Conservation (phyloP, 441 rosid species). For the Melianthus villosus region DNA sequence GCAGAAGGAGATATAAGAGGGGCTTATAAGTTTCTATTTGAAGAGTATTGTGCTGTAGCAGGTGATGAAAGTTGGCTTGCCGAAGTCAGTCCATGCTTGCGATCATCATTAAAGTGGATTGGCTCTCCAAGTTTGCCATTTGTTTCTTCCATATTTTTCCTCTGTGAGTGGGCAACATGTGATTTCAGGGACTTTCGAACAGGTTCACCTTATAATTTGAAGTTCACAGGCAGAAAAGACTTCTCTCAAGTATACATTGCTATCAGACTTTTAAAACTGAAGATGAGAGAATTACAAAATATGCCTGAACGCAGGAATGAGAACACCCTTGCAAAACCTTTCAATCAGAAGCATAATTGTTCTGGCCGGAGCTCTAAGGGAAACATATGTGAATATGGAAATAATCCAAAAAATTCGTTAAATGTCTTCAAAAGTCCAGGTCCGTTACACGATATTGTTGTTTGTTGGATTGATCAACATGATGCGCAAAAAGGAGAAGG, state of each 20-base stretch:
- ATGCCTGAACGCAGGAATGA: slow-evolving; percentile 24
- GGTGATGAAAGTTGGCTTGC: slow-evolving; percentile 74
- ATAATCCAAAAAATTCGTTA: slow-evolving; percentile 13
- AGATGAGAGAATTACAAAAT: slow-evolving; percentile 43
- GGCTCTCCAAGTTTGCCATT: slow-evolving; percentile 51
- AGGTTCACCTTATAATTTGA: slow-evolving; percentile 39
- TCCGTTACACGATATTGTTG: slow-evolving; percentile 80
- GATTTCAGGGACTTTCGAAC: slow-evolving; percentile 77
- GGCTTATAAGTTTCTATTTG: slow-evolving; percentile 61
- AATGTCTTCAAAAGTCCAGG: slow-evolving; percentile 85
- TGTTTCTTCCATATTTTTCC: slow-evolving; percentile 66
- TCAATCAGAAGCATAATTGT: slow-evolving; percentile 17
- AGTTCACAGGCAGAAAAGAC: slow-evolving; percentile 76
- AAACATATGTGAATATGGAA: slow-evolving; percentile 21
- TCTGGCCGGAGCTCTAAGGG: slow-evolving; percentile 18
- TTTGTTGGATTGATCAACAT: slow-evolving; percentile 98
- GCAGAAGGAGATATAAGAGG: slow-evolving; percentile 57
- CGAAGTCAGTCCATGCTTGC: slow-evolving; percentile 73
- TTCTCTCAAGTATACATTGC: slow-evolving; percentile 71
- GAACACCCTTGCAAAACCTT: slow-evolving; percentile 20
- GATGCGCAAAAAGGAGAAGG: slow-evolving; percentile 68
- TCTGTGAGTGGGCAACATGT: slow-evolving; percentile 98
- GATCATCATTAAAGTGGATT: slow-evolving; percentile 79
- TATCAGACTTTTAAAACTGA: slow-evolving; percentile 59
- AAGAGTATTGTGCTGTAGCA: slow-evolving; percentile 58